Evolutionary conservation across 371 early-diverging fungal species (phyloP).

Genomic region (Mortierella sp.): DNA sequence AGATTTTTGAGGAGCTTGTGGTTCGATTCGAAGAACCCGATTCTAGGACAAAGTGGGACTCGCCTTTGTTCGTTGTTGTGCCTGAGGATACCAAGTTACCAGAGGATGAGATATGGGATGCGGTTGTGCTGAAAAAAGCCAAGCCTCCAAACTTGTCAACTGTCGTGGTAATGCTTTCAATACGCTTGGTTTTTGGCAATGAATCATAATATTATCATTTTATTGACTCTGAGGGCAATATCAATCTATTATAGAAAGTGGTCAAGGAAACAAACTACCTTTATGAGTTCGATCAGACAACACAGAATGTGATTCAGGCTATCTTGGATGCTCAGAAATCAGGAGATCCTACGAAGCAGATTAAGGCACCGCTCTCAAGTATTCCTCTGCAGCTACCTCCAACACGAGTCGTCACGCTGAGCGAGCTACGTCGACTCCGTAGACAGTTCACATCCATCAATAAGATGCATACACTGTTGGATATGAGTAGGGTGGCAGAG

Average conservation of each 20-base stretch:
- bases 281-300: constrained; percentile 88
- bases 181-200: background rate
- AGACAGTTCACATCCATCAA: constrained; percentile 92
- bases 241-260: constrained; percentile 70
- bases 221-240: background rate
- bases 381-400: constrained; percentile 68
- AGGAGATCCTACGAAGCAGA: constrained; percentile 69
- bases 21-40: constrained; percentile 97
- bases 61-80: constrained; percentile 90
- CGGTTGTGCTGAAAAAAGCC: constrained; percentile 80
- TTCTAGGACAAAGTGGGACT: constrained; percentile 92
- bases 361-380: constrained; percentile 73
- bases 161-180: constrained; percentile 64
- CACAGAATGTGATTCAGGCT: constrained; percentile 83
- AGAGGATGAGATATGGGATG: constrained; percentile 79
- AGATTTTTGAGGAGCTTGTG: constrained; percentile 85
- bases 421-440: constrained; percentile 85
- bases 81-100: constrained; percentile 77
- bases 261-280: constrained; percentile 91
- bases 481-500: constrained; percentile 78
- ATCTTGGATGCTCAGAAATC: constrained; percentile 84
- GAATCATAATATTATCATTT: background rate
- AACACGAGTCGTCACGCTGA: constrained; percentile 77
- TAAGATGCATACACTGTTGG: constrained; percentile 80
- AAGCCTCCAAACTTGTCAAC: constrained; percentile 90